Evolutionary conservation across 257 asterid species (phyloP).

Genomic region (Jacaranda mimosifolia): DNA sequence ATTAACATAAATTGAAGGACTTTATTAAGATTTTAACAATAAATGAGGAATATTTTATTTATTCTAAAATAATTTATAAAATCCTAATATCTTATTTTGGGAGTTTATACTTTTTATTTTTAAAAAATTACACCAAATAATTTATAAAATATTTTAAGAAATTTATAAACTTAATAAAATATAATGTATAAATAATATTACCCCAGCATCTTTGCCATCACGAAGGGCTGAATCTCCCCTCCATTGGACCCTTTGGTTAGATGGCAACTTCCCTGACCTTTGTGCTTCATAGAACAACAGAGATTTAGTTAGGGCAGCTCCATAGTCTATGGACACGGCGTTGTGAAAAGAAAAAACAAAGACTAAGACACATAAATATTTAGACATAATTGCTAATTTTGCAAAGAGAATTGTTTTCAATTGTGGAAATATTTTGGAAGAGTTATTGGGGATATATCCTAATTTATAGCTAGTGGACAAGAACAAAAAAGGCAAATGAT

Average conservation of each 20-base stretch:
- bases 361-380: slow-evolving; percentile 29
- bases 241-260: slow-evolving; percentile 61
- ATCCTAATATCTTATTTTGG: no score
- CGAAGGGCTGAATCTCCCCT: slow-evolving; percentile 65
- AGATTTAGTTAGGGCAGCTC: slow-evolving; percentile 61
- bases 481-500: neutral
- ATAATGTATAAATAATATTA: neutral
- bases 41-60: no score
- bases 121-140: no score
- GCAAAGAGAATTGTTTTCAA: neutral
- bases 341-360: slow-evolving; percentile 31
- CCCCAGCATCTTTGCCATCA: slow-evolving; percentile 61
- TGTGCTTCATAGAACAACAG: slow-evolving; percentile 77
- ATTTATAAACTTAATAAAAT: no score
- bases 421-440: neutral
- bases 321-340: slow-evolving; percentile 53
- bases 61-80: no score
- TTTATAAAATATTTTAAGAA: no score
- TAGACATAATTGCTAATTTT: slow-evolving; percentile 36
- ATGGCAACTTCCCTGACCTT: slow-evolving; percentile 70
- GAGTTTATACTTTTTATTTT: no score
- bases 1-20: no score
- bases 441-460: neutral
- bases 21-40: no score
- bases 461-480: slow-evolving; percentile 15